phyloP scores from a whole-genome alignment of 352 stramenopile species.

The Pythium aristosporum region DNA sequence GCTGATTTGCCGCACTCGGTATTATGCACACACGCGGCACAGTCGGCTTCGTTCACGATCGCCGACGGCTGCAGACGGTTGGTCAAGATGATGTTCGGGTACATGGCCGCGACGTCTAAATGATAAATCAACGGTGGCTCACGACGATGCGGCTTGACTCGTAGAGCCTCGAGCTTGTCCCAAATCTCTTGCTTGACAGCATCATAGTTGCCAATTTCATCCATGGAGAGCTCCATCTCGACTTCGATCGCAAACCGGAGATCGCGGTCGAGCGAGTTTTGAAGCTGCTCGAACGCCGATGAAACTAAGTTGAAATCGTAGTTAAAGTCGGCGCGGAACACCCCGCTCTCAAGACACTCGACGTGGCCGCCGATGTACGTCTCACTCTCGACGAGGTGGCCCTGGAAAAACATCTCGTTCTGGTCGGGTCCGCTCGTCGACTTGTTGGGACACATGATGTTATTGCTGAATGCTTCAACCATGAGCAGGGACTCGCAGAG shows the following conservation, averaged over 20 bases:
- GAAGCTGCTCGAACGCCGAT: constrained; percentile 92
- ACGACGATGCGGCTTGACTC: constrained; percentile 90
- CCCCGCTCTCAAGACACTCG: constrained; percentile 97
- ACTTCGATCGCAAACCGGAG: constrained; percentile 96
- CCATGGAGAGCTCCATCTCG: constrained; percentile 83
- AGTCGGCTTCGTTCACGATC: constrained; percentile 95
- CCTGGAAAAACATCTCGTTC: constrained; percentile 84
- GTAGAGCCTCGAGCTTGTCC: constrained; percentile 91
- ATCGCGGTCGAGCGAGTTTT: constrained; percentile 97
- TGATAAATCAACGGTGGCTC: constrained; percentile 98
- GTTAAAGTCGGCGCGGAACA: constrained; percentile 98
- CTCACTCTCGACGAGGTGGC: constrained; percentile 96
- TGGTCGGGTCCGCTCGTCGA: constrained; percentile 78
- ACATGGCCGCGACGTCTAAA: constrained; percentile 99
- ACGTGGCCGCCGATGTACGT: constrained; percentile 99
- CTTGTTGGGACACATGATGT: constrained; percentile 99
- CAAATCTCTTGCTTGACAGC: constrained; percentile 91
- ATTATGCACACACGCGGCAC: constrained; percentile 95
- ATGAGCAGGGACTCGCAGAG: constrained; percentile 98
- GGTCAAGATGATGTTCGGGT: constrained; percentile 99
- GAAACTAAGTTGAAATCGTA: constrained; percentile 97
- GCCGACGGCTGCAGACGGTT: constrained; percentile 98
- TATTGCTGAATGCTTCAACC: constrained; percentile 95
- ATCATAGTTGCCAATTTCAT: constrained; percentile 91
- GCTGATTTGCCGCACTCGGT: constrained; percentile 69